These are phyloP conservation scores for Myxozyma lipomycoides DNA, from an alignment of 805 yeast genomes.

Conservation along the genomic window DNA sequence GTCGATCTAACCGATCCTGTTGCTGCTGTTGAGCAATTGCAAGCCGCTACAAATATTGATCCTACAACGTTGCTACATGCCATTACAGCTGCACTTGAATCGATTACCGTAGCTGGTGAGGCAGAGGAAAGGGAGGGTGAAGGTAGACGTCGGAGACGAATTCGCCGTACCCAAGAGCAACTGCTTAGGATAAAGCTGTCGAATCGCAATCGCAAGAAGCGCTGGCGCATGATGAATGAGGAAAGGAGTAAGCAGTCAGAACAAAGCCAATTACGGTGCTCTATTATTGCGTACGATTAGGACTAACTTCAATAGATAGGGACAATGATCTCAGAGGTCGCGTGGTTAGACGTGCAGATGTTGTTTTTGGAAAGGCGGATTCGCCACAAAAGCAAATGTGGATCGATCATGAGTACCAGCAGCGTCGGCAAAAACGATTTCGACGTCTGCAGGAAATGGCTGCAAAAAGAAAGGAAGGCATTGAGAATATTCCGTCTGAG, in stretches of 20 bases:
- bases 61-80: conserved; percentile 24
- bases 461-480: not conserved
- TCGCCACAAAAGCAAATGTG: conserved; percentile 55
- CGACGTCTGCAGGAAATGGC: conserved; percentile 36
- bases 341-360: conserved; percentile 65
- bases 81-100: conserved; percentile 20
- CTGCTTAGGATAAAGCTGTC: conserved; percentile 60
- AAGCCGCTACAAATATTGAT: conserved; percentile 23
- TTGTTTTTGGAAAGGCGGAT: conserved; percentile 59
- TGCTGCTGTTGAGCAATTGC: conserved; percentile 22
- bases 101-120: conserved; percentile 11
- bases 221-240: conserved; percentile 77
- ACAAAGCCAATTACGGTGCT: not conserved
- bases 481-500: not conserved
- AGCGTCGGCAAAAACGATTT: conserved; percentile 58
- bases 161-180: conserved; percentile 35
- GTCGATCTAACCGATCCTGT: conserved; percentile 25
- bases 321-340: conserved; percentile 83
- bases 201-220: conserved; percentile 72
- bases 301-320: conserved; percentile 42
- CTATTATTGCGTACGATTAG: not conserved
- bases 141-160: conserved; percentile 4
- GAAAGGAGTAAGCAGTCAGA: conserved; percentile 49
- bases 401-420: conserved; percentile 70
- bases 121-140: conserved; percentile 9